These are phyloP conservation scores for Balansia obtecta DNA, from an alignment of 2,329 filamentous ascomycete genomes.

Conservation along the genomic window DNA sequence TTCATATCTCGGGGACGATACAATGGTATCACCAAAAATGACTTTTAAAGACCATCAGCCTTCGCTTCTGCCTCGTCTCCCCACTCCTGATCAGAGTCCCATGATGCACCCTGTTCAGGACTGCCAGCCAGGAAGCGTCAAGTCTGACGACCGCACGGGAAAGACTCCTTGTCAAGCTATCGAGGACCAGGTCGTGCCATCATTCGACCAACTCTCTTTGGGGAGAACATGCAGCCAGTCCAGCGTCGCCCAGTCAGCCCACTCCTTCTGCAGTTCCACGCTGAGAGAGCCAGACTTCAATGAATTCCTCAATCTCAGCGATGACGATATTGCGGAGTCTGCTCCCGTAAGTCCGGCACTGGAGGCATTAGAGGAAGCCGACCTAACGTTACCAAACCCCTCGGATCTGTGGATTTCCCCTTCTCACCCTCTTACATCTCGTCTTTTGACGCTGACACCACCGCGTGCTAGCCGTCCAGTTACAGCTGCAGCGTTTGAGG, in stretches of 20 bases:
- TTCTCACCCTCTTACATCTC: constrained; percentile 14
- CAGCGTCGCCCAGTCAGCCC: constrained; percentile 17
- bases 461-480: constrained; percentile 31
- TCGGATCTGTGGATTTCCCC: constrained; percentile 13
- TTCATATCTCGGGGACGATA: constrained; percentile 17
- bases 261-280: constrained; percentile 21
- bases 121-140: constrained; percentile 15
- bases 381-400: constrained; percentile 7
- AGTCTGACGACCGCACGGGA: constrained; percentile 17
- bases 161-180: constrained; percentile 15
- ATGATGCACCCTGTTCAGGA: constrained; percentile 15
- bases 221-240: constrained; percentile 18
- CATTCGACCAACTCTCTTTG: constrained; percentile 14
- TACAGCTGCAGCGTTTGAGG: constrained; percentile 38
- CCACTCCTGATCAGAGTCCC: constrained; percentile 21
- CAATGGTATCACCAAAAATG: neutral
- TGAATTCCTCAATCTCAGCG: constrained; percentile 41
- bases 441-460: constrained; percentile 32
- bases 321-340: constrained; percentile 45
- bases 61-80: constrained; percentile 10
- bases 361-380: constrained; percentile 1
- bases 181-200: constrained; percentile 14
- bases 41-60: constrained; percentile 10
- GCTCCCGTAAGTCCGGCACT: constrained; percentile 12
- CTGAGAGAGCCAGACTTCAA: constrained; percentile 39